A percentile compares a stretch with the other conserved stretches of the same genome.
These are phyloP conservation scores for Hypoxylon intermedium DNA, from an alignment of 495 filamentous ascomycete species.

Conservation along the genomic window DNA sequence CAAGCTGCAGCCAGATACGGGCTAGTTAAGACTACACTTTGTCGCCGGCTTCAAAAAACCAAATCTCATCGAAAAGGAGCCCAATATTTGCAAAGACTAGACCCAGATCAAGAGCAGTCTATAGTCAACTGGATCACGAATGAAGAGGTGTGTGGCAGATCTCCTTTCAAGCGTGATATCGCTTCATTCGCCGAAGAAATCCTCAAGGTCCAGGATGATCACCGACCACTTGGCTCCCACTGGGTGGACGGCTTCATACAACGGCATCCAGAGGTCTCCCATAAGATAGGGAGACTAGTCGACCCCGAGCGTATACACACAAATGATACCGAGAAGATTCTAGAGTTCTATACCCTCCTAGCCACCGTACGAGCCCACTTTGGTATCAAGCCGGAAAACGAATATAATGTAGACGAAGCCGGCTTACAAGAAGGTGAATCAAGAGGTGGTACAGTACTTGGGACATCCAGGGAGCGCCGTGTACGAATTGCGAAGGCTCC, in stretches of 20 bases:
- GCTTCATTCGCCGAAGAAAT: not conserved
- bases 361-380: not conserved
- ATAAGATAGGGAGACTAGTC: not conserved
- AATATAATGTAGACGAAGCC: conserved; percentile 3
- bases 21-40: not conserved
- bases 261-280: not conserved
- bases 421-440: conserved; percentile 2
- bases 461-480: not conserved
- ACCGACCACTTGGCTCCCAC: not conserved
- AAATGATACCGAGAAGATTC: not conserved
- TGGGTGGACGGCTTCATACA: not conserved
- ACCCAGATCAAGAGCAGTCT: not conserved
- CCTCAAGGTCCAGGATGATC: not conserved
- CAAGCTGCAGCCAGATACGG: not conserved
- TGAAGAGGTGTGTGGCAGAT: not conserved
- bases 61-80: not conserved
- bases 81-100: not conserved
- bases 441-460: not conserved
- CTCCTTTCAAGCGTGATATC: not conserved
- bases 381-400: not conserved
- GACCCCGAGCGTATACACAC: not conserved
- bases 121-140: not conserved
- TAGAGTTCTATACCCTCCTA: not conserved
- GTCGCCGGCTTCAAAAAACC: not conserved
- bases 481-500: not conserved